Percentiles rank a stretch among this genome's conserved stretches.
These are phyloP conservation scores for Schizochytrium sp. DNA, from an alignment of 108 stramenopile species.

Conservation along the genomic window DNA sequence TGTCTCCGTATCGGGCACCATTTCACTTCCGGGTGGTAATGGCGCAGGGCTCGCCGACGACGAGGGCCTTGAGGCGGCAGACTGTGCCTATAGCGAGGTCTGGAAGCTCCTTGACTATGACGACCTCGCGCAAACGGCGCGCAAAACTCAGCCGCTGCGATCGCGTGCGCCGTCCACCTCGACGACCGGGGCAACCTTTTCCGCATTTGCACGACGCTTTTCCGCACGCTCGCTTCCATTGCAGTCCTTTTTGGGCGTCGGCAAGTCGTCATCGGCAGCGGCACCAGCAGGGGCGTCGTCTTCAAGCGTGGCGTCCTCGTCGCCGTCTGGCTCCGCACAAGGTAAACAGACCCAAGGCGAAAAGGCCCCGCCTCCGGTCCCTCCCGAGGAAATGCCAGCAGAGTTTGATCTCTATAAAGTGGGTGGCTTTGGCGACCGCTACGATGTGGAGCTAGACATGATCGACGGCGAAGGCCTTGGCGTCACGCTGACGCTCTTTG, in stretches of 20 bases:
- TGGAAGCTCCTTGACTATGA: background rate
- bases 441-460: slow-evolving; percentile 2
- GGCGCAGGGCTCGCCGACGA: background rate
- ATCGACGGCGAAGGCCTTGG: background rate
- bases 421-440: background rate
- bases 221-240: background rate
- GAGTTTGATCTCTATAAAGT: background rate
- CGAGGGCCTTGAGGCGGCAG: background rate
- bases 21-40: background rate
- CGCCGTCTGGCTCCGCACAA: background rate
- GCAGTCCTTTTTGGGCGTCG: background rate
- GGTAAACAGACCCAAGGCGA: background rate
- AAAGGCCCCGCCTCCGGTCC: background rate
- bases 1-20: background rate
- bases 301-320: no score
- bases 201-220: background rate
- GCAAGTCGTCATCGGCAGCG: background rate
- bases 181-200: background rate
- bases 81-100: background rate
- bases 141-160: background rate
- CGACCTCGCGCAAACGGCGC: background rate
- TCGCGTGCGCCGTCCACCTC: background rate
- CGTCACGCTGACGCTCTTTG: background rate
- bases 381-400: background rate
- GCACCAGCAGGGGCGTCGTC: no score